These are phyloP conservation scores for Fusarium pseudocircinatum DNA, from an alignment of 2,329 filamentous ascomycete species.

Conservation along the genomic window DNA sequence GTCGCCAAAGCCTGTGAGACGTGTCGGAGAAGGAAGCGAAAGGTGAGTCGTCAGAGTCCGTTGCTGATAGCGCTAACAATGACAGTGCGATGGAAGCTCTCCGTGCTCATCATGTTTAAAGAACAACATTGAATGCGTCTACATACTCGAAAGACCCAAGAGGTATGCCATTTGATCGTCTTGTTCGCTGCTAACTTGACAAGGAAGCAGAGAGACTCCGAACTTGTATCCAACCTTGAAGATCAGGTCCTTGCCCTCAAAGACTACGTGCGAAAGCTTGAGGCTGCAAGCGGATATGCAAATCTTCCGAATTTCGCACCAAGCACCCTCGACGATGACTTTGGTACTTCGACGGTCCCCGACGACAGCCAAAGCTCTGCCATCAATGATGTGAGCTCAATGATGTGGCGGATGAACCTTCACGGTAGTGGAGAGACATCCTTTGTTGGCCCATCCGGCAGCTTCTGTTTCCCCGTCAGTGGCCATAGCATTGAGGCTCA, in stretches of 20 bases:
- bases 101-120: neutral
- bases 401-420: slow-evolving; percentile 1
- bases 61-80: neutral
- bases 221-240: neutral
- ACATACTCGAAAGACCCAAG: neutral
- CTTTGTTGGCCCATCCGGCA: neutral
- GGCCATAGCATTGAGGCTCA: neutral
- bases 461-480: neutral
- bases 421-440: neutral
- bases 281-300: neutral
- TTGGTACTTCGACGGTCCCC: neutral
- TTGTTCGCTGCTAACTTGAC: neutral
- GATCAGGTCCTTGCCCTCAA: neutral
- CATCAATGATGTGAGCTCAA: neutral
- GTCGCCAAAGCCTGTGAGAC: neutral
- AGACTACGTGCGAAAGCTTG: neutral
- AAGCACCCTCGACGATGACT: neutral
- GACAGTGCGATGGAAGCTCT: neutral
- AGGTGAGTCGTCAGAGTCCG: neutral
- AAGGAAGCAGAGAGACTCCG: neutral
- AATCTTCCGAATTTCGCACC: neutral
- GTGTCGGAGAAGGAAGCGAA: neutral
- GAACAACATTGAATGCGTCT: neutral
- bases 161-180: neutral
- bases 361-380: neutral